Conservation (phyloP, 2,329 filamentous ascomycete species). For the Eutypa lata region DNA sequence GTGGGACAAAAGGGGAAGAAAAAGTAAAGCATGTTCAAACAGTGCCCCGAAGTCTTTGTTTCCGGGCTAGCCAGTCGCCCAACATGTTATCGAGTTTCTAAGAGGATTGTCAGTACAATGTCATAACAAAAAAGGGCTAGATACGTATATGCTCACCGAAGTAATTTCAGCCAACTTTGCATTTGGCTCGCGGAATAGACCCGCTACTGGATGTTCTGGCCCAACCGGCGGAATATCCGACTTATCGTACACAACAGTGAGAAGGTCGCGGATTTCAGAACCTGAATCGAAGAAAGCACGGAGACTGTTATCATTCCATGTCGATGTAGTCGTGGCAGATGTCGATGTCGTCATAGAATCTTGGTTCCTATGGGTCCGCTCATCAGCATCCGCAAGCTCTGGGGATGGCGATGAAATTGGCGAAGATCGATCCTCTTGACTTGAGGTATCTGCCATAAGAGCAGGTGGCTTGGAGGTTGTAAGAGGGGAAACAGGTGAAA, state of each 20-base stretch:
- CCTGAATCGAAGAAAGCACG: slow-evolving; percentile 89
- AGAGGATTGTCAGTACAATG: slow-evolving; percentile 17
- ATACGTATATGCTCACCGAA: too few relatives aligned
- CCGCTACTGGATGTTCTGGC: slow-evolving; percentile 81
- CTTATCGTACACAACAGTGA: slow-evolving; percentile 91
- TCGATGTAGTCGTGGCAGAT: slow-evolving; percentile 55
- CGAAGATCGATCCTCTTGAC: slow-evolving; percentile 64
- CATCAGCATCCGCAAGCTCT: slow-evolving; percentile 52
- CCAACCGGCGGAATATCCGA: slow-evolving; percentile 75
- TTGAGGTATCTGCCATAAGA: slow-evolving; percentile 68
- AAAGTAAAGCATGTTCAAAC: slow-evolving; percentile 29
- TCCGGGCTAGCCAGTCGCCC: slow-evolving; percentile 72
- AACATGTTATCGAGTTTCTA: slow-evolving; percentile 86
- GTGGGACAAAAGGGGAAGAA: slow-evolving; percentile 8
- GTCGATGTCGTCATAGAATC: slow-evolving; percentile 52
- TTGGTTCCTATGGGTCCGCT: slow-evolving; percentile 39
- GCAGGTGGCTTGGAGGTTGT: slow-evolving; percentile 56
- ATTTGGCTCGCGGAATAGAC: slow-evolving; percentile 83
- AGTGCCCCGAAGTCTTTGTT: slow-evolving; percentile 58
- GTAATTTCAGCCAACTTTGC: slow-evolving; percentile 84
- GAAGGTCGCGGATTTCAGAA: slow-evolving; percentile 82
- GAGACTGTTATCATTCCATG: slow-evolving; percentile 85
- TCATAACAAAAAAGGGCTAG: too few relatives aligned
- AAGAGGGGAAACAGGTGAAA: slow-evolving; percentile 62
- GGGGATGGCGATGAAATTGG: slow-evolving; percentile 62